Base-by-base conservation (phyloP, 2,329 filamentous ascomycete genomes). In the Cladophialophora psammophila region DNA sequence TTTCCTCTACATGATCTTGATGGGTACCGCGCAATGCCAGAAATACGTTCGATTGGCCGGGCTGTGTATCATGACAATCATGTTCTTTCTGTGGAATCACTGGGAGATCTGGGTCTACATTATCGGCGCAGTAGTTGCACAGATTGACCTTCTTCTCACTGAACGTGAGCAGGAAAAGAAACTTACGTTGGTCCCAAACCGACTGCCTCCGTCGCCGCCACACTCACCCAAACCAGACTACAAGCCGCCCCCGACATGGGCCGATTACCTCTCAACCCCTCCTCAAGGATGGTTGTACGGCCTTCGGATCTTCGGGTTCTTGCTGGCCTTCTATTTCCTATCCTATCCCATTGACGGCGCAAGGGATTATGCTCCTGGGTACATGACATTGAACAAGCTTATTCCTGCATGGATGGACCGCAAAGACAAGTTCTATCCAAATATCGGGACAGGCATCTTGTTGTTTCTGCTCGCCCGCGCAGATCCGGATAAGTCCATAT, bases 101-200 rank as follows among this genome's bases (percentile, higher is more conserved):
- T 82, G 80, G 80, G 80, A 82, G 40, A 74, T 82, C 12, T 79
- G 81, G 38, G 75, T 81, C 3, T 82, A 81, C 67, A 71, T 81
- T 2, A 71, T 76, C 1, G 80, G 80, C 31, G 80, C 81, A 71
- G 64, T 81, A 18, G 78, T 82, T 73, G 80, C 80, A 36, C 80
- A 82, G 65, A 70, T 78, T 7, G 80, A 82, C 63, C 73, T 80
- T 18, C 78, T 81, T 61, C 61, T 72, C 10, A 72, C 66, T 8
- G 70, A 71, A 54, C 65, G 64, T 7, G 48, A 76, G 74, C 9
- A 80, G 78, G 78, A 76, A 77, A 63, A 65, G 42, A 69, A 64
- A 42, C 60, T 66, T 6, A 54, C 60, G 3, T 42, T 71, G 35
- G 20, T 40, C 3, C 59, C 65, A 4, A 38, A 65, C 12, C 60